phyloP scores from a whole-genome alignment of 495 filamentous ascomycete genomes.

The Penicillium paradoxum region DNA sequence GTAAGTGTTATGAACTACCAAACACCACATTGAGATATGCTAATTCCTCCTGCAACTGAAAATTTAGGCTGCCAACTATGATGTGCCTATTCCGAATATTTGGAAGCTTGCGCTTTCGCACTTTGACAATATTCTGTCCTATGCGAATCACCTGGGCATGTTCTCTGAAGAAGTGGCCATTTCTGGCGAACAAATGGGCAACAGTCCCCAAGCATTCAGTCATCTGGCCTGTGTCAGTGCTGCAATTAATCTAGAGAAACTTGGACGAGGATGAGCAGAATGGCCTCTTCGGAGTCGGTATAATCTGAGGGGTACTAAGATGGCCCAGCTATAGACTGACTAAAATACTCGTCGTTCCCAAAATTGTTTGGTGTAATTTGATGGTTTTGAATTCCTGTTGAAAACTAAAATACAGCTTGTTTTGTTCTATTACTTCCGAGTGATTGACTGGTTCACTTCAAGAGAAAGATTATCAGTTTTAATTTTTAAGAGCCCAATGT shows the following conservation, averaged over 20 bases:
- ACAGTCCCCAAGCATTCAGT: conserved; percentile 70
- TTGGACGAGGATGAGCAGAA: conserved; percentile 6
- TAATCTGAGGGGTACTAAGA: background rate
- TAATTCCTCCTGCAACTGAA: background rate
- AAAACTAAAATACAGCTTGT: background rate
- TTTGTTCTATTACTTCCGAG: background rate
- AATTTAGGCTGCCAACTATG: conserved; percentile 33
- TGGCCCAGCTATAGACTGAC: conserved; percentile 4
- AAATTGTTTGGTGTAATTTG: background rate
- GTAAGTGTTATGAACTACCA: conserved; percentile 27
- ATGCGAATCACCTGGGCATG: conserved; percentile 68
- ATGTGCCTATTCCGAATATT: conserved; percentile 60
- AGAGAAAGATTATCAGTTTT: background rate
- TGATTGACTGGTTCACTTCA: background rate
- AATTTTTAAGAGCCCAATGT: no score
- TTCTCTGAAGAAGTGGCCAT: conserved; percentile 71
- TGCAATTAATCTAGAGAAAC: conserved; percentile 61
- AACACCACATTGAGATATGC: background rate
- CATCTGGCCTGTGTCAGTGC: conserved; percentile 68
- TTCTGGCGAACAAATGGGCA: conserved; percentile 66
- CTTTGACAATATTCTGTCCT: conserved; percentile 70
- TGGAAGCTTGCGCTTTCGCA: conserved; percentile 57
- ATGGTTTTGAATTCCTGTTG: background rate
- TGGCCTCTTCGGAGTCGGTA: background rate
- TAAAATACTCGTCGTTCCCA: background rate